These are phyloP conservation scores for Persicaria maculosa DNA, from an alignment of 148 eudicot genomes.

Conservation along the genomic window DNA sequence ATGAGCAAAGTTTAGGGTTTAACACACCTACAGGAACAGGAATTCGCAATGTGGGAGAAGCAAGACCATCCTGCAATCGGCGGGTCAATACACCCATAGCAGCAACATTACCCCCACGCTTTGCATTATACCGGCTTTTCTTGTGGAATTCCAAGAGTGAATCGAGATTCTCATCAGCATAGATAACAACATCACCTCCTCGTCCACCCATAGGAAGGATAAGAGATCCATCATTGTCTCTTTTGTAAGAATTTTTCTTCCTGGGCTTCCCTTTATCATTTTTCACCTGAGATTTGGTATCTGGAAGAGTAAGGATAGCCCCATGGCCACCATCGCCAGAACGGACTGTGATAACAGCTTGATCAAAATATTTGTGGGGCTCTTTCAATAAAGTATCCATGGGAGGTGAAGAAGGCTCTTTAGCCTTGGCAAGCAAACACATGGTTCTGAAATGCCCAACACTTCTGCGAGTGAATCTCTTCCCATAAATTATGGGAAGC, in stretches of 20 bases:
- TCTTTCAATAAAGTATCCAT: conserved; percentile 45
- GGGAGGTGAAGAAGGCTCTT: conserved; percentile 39
- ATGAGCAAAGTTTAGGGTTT: not conserved
- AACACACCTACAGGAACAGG: conserved; percentile 90
- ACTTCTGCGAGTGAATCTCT: conserved; percentile 21
- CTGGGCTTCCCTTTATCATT: conserved; percentile 35
- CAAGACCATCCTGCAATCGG: conserved; percentile 50
- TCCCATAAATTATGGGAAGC: not conserved
- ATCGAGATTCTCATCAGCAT: conserved; percentile 81
- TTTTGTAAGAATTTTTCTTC: conserved; percentile 50
- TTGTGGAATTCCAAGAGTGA: conserved; percentile 79
- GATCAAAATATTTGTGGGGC: conserved; percentile 93
- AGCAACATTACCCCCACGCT: conserved; percentile 91
- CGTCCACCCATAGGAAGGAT: conserved; percentile 87
- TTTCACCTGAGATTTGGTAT: conserved; percentile 51
- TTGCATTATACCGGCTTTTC: conserved; percentile 61
- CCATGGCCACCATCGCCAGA: conserved; percentile 99
- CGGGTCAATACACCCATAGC: conserved; percentile 78
- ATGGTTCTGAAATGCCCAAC: conserved; percentile 16
- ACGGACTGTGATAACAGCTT: conserved; percentile 75
- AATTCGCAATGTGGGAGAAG: conserved; percentile 70
- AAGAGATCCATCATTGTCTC: conserved; percentile 92
- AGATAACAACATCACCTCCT: conserved; percentile 89
- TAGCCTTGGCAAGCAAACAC: conserved; percentile 54
- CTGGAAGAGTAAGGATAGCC: conserved; percentile 56